Base-by-base conservation (phyloP, 306 rosid genomes). In the Citrullus amarus region DNA sequence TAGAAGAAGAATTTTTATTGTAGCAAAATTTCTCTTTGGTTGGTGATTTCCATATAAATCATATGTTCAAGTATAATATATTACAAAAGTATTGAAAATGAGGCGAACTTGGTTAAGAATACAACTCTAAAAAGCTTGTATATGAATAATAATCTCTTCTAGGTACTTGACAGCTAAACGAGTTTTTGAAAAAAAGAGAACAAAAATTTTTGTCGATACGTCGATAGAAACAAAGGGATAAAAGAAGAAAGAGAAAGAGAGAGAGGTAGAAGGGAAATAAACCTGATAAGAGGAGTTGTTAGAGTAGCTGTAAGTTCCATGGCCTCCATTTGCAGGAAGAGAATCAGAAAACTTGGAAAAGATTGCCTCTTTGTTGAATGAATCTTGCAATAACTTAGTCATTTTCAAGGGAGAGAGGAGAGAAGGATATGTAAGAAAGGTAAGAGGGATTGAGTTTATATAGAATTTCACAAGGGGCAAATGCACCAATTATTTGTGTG, bases 251-350 rank as follows among this genome's bases (percentile, higher is more conserved):
- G 5, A 25, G 6, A 67, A n/a, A 0, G 9, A n/a, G 6, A 20
- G 11, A 17, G 22, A 39, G 10, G 4, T 36, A 38, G 4, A 41
- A 68, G 1, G 51, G 28, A 4, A 16, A 3, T 15, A 25, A 30
- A 72, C 77, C 77, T 72, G 77, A 72, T 72, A 72, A 34, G 6
- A 50, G 7, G 77, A 72, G 77, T 72, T 72, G 43, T 72, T 72
- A 28, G 77, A 72, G 59, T 72, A 72, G 61, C 77, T 72, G 60
- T 72, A 30, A 50, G 61, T 50, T 28, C 77, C 77, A 72, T 72
- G 30, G 36, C 77, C 77, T 72, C 77, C 77, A 72, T 72, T 72
- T 15, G 77, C 60, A 72, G 77, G 77, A 20, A 16, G 60, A 50
- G 77, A 72, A 50, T 72, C 43, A 15, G 77, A 72, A 4, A 72